Base-by-base conservation (phyloP, 306 rosid genomes). In the Pterocarpus macrocarpus region DNA sequence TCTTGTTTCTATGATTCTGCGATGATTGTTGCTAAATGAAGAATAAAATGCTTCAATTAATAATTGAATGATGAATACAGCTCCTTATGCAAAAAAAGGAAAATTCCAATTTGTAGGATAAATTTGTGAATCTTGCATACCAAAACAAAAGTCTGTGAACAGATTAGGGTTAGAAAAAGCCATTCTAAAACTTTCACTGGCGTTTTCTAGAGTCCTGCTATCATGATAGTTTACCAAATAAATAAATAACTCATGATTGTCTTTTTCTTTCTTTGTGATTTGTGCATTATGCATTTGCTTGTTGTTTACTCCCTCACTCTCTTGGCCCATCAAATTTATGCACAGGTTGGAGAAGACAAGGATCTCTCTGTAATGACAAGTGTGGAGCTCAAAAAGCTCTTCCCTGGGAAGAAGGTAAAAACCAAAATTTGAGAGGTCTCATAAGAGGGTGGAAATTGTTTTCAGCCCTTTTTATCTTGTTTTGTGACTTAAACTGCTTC, bases 311-410 rank as follows among this genome's bases (percentile, higher is more conserved):
- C 53, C 66, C 67, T 81, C 76, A 61, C 74, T 76, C 49, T 66
- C 62, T 52, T 71, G 49, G 50, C 73, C 17, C 34, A 67, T 63
- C 81, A 62, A 77, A 36, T 49, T n/a, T 45, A 34, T 76, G 73
- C 64, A 35, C 82, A 94, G 97, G 83, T 74, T 76, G 94, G 88
- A 59, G 98, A 94, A 86, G 98, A 92, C 86, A 90, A 88, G 85
- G 94, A 94, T 78, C 83, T 88, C 76, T 94, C 98, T 43, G 83
- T 76, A 64, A 0, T 69, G 69, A 62, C 96, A 16, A 87, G 65
- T 55, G 98, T 94, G 78, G 94, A 94, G 84, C 83, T 94, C 74
- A 91, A 85, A 88, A 91, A 79, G 81, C 78, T 94, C 80, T 92
- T 92, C 74, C 91, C 94, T 2, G 82, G 75, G 56, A 94, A 80